Conservation (phyloP, 169 alveolate species). For the Plasmodium cynomolgi region DNA sequence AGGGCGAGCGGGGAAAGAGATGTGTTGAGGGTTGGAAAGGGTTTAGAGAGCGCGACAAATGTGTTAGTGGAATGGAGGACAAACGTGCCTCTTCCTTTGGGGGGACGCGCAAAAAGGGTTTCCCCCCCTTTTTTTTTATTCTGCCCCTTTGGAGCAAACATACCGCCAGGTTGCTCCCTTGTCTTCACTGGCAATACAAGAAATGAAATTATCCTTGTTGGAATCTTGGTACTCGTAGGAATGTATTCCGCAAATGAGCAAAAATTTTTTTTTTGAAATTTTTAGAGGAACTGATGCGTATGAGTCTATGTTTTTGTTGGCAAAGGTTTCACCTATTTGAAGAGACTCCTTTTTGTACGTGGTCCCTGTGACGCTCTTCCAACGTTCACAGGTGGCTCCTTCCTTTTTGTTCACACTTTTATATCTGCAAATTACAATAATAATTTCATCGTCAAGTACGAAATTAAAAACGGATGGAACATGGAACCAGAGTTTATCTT, state of each 20-base stretch:
- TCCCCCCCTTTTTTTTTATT: neutral
- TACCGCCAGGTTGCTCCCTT: conserved; percentile 20
- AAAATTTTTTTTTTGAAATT: neutral
- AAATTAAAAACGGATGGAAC: neutral
- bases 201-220: neutral
- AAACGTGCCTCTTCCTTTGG: neutral
- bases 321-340: neutral
- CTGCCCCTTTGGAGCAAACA: neutral
- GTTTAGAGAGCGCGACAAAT: no score
- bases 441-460: neutral
- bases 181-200: conserved; percentile 27
- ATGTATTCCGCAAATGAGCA: conserved; percentile 5
- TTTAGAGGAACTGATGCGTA: neutral
- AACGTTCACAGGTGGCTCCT: neutral
- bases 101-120: neutral
- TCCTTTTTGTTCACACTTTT: neutral
- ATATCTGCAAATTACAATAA: conserved; percentile 18
- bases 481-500: neutral
- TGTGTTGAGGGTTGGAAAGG: neutral
- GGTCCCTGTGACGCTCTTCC: neutral
- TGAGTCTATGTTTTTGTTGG: neutral
- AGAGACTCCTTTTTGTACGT: neutral
- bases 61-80: neutral
- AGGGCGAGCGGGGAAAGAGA: neutral
- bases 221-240: neutral